Evolutionary conservation across 352 stramenopile species (phyloP).

Genomic region (Phytophthora rubi): DNA sequence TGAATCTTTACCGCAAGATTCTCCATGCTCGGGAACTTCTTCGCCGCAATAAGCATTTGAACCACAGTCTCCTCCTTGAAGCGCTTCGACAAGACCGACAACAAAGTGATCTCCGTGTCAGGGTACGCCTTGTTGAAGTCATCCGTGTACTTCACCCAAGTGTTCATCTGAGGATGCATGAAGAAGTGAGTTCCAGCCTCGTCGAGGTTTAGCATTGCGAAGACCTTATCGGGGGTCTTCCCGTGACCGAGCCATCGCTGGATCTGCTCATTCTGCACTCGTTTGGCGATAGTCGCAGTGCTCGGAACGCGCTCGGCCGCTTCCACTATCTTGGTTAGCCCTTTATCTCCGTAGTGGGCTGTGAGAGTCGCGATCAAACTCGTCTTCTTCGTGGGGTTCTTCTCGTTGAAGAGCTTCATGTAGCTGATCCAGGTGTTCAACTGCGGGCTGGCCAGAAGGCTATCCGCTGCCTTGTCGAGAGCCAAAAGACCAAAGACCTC

Average conservation of each 20-base stretch:
- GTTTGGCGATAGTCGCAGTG: slow-evolving; percentile 6
- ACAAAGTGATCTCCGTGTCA: neutral
- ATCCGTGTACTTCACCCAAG: slow-evolving; percentile 9
- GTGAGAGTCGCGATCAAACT: slow-evolving; percentile 4
- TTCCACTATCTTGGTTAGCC: slow-evolving; percentile 4
- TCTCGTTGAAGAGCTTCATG: slow-evolving; percentile 1
- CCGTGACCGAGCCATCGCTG: slow-evolving; percentile 9
- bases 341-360: slow-evolving; percentile 2
- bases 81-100: neutral
- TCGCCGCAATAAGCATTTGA: slow-evolving; percentile 12
- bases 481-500: neutral
- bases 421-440: slow-evolving; percentile 2
- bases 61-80: slow-evolving; percentile 9
- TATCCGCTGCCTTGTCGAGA: slow-evolving; percentile 4
- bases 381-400: slow-evolving; percentile 1
- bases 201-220: slow-evolving; percentile 12
- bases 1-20: slow-evolving; percentile 10
- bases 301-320: neutral
- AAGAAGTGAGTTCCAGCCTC: slow-evolving; percentile 2
- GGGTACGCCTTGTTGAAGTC: slow-evolving; percentile 10
- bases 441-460: neutral
- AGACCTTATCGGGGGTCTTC: slow-evolving; percentile 16
- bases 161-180: neutral
- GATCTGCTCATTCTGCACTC: slow-evolving; percentile 14
- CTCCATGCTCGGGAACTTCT: slow-evolving; percentile 14